phyloP scores from a whole-genome alignment of 2,329 filamentous ascomycete species.

The Conoideocrella luteorostrata region DNA sequence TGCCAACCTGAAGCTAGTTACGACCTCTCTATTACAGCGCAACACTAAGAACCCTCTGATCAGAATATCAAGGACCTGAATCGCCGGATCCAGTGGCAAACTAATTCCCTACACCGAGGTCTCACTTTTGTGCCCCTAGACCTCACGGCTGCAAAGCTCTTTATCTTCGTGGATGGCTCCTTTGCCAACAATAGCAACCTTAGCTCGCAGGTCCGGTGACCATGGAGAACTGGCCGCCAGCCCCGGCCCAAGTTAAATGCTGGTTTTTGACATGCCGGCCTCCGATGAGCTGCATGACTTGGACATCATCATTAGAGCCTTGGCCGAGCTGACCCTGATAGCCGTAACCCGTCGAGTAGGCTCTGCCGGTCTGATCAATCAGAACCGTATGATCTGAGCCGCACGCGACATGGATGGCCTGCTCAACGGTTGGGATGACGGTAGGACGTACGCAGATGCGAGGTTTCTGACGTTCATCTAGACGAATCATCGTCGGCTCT shows the following conservation, averaged over 20 bases:
- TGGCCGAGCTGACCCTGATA: slow-evolving; percentile 65
- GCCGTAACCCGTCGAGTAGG: slow-evolving; percentile 66
- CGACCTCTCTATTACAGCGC: too few species aligned
- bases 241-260: slow-evolving; percentile 64
- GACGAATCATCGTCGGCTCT: slow-evolving; percentile 42
- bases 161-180: too few species aligned
- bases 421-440: slow-evolving; percentile 45
- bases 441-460: slow-evolving; percentile 58
- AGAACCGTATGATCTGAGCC: slow-evolving; percentile 63
- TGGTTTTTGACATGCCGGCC: slow-evolving; percentile 68
- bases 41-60: too few species aligned
- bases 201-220: slow-evolving; percentile 39
- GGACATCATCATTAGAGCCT: slow-evolving; percentile 64
- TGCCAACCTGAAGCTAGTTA: too few species aligned
- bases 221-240: slow-evolving; percentile 68
- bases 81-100: too few species aligned
- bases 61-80: too few species aligned
- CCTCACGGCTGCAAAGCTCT: too few species aligned
- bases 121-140: too few species aligned
- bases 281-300: slow-evolving; percentile 64
- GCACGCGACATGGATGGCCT: slow-evolving; percentile 41
- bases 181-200: too few species aligned
- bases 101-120: too few species aligned
- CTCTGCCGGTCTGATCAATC: slow-evolving; percentile 56
- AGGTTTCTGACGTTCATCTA: slow-evolving; percentile 48